Base-by-base conservation (phyloP, 2,329 filamentous ascomycete genomes). In the Fusarium succisae region DNA sequence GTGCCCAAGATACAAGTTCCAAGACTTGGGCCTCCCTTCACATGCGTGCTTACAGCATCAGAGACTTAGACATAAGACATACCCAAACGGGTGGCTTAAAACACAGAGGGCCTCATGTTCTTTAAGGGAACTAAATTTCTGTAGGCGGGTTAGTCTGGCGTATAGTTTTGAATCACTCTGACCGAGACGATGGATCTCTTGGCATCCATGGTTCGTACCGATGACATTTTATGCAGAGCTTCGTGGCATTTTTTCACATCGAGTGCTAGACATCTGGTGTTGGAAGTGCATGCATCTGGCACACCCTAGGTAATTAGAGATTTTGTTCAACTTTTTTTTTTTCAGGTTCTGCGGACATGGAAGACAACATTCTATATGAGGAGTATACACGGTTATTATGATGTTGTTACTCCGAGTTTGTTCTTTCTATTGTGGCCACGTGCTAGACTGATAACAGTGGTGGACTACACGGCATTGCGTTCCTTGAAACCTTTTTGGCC, bases 211-310 rank as follows among this genome's bases (percentile, higher is more conserved):
- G 69, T 53, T 67, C 66, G 63, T 65, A 57, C 65, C 54, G 47
- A 76, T 71, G 69, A 62, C 69, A 63, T 74, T 73, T 74, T 64
- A 80, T 80, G 79, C 79, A 80, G 58, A 72, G 72, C 64, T 77
- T 75, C 77, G 79, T 79, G 79, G 79, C 77, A 78, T 74, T 76
- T 72, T 75, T 57, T 73, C 28, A 70, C 11, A 53, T 43, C 28
- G 30, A 43, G 63, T 62, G 61, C 45, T 47, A 41, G 47, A 35
- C 28, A 35, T 45, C 45, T 55, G 35, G 60, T 35, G 30, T 64
- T 71, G 45, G 68, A 68, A 76, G 74, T 70, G 69, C 58, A 76
- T 57, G 30, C 35, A 65, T 50, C 18, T 32, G 38, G 37, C 38
- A 32, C 38, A 24, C 45, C 39, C 30, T 35, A 35, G 32, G 32